A percentile compares a stretch with the other conserved stretches of the same genome.
Conservation (phyloP, 345 rosid species). For the Hibiscus syriacus region DNA sequence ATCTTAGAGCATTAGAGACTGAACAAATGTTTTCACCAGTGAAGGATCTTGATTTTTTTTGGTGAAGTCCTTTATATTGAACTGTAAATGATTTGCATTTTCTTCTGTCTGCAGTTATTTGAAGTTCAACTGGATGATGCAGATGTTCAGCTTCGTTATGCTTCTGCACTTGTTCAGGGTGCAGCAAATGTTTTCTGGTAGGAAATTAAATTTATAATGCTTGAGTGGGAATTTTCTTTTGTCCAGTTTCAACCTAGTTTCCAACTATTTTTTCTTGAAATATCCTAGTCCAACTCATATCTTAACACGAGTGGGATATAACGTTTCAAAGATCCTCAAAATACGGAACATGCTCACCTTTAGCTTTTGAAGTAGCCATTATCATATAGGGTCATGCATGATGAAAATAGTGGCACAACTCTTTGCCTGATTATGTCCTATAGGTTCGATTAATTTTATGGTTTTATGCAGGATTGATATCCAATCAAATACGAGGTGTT, state of each 20-base stretch:
- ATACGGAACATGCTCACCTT: background rate
- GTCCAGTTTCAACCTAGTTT: background rate
- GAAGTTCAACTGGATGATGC: slow-evolving; percentile 65
- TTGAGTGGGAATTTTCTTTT: slow-evolving; percentile 7
- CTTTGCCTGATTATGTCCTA: background rate
- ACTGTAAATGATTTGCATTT: slow-evolving; percentile 5
- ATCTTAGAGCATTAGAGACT: background rate
- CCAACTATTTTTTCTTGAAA: background rate
- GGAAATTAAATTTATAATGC: slow-evolving; percentile 12
- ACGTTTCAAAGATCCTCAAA: background rate
- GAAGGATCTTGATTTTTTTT: background rate
- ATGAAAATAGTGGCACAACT: background rate
- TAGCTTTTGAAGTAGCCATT: background rate
- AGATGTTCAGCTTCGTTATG: slow-evolving; percentile 78
- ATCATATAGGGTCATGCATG: background rate
- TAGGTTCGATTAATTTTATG: background rate
- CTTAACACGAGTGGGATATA: background rate
- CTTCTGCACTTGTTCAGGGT: slow-evolving; percentile 94
- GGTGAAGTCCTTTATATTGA: background rate
- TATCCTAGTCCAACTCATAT: background rate
- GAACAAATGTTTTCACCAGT: background rate
- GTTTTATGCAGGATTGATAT: slow-evolving; percentile 76
- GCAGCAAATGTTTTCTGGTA: slow-evolving; percentile 98
- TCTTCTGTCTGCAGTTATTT: slow-evolving; percentile 54
- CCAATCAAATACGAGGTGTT: slow-evolving; percentile 77